A percentile compares a stretch with the other conserved stretches of the same genome.
Evolutionary conservation across 352 stramenopile species (phyloP).

Genomic region (Pythium apleroticum): DNA sequence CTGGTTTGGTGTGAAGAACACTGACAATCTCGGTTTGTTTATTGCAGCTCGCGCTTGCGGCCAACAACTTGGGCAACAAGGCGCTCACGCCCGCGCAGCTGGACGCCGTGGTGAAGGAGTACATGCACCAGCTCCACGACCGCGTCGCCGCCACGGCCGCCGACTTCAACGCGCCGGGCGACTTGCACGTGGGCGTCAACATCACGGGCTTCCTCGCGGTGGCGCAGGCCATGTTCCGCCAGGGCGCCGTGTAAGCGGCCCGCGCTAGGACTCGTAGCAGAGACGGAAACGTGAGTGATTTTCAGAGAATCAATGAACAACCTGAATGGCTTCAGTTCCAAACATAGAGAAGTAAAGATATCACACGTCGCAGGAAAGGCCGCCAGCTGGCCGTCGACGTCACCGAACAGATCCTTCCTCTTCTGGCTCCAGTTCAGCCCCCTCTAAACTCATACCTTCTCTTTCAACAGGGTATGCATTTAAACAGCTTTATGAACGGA

Average conservation of each 20-base stretch:
- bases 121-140: slow-evolving; percentile 78
- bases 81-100: slow-evolving; percentile 60
- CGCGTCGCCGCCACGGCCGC: slow-evolving; percentile 63
- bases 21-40: not conserved
- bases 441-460: not conserved
- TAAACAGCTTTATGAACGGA: too few species aligned
- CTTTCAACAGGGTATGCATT: not conserved
- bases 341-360: not conserved
- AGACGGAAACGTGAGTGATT: not conserved
- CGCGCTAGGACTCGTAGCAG: not conserved
- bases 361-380: slow-evolving; percentile 6
- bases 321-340: not conserved
- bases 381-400: not conserved
- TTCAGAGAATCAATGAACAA: not conserved
- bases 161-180: slow-evolving; percentile 76
- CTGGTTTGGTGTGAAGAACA: not conserved
- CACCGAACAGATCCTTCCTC: not conserved
- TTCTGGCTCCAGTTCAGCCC: not conserved
- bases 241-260: slow-evolving; percentile 92
- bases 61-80: slow-evolving; percentile 54
- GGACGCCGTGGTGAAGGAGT: slow-evolving; percentile 79
- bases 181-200: slow-evolving; percentile 91
- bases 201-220: slow-evolving; percentile 98
- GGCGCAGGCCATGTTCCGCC: slow-evolving; percentile 95
- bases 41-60: slow-evolving; percentile 58